Evolutionary conservation across 2,329 filamentous ascomycete species (phyloP).

Genomic region (Beauveria sp.): DNA sequence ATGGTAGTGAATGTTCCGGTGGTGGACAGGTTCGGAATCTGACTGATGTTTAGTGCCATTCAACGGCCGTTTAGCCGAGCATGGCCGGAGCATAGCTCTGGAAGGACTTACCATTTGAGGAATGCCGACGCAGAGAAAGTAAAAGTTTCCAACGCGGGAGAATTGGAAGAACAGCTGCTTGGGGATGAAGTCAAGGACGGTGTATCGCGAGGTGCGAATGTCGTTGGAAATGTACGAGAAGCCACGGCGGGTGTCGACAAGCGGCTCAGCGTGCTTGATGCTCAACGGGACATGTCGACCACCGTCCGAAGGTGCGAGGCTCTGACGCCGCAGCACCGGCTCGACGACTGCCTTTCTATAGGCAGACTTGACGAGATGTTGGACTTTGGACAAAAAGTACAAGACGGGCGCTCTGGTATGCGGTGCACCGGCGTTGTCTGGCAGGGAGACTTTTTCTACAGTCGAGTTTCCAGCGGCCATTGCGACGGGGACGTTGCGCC

Average conservation of each 20-base stretch:
- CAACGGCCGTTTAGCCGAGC: neutral
- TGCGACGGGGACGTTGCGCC: neutral
- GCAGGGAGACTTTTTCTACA: neutral
- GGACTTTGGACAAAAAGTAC: neutral
- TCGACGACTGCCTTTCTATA: slow-evolving; percentile 37
- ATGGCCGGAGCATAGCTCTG: slow-evolving; percentile 24
- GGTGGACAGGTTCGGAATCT: slow-evolving; percentile 64
- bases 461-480: neutral
- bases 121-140: slow-evolving; percentile 78
- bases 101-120: slow-evolving; percentile 54
- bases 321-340: slow-evolving; percentile 54
- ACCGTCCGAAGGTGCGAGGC: slow-evolving; percentile 59
- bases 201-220: slow-evolving; percentile 80
- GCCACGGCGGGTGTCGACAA: slow-evolving; percentile 44
- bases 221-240: slow-evolving; percentile 47
- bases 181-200: slow-evolving; percentile 74
- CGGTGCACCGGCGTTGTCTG: slow-evolving; percentile 2
- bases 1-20: slow-evolving; percentile 71
- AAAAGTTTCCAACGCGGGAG: slow-evolving; percentile 77
- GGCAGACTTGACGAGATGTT: slow-evolving; percentile 12
- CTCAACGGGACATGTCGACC: slow-evolving; percentile 46
- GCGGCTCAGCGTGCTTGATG: slow-evolving; percentile 29
- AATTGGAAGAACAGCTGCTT: slow-evolving; percentile 82
- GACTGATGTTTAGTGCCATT: neutral
- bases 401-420: neutral